Evolutionary conservation across 768 basidiomycete species (phyloP), one percentile per base, ranked within the genome.

Genomic region (Mycena polygramma): DNA sequence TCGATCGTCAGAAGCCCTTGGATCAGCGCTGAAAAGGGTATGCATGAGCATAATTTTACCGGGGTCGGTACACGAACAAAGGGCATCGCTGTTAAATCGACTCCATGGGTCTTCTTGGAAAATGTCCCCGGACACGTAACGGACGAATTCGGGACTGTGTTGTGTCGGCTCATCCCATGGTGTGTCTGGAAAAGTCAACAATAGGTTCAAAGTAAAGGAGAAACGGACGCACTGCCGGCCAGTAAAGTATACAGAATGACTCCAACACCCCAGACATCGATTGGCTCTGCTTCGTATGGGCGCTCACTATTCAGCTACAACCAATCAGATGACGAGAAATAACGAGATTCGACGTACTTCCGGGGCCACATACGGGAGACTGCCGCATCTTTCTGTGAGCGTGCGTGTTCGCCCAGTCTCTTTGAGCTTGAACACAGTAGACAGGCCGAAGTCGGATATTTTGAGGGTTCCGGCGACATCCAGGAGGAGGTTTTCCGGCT

Each of bases 241-340:
- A 99, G 84, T 54, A 99, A 83, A 0, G 97, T 94, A 78, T 94
- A 99, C 1, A 99, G 83, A 55, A 99, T 97, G 35, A 99, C 94
- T 0, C 98, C 98, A 49, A 94, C 89, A 0, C 96, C 96, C 98
- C 98, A 99, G 13, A 95, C 90, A 78, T 99, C 98, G 26, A 99
- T 89, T 0, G 98, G 96, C 68, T 98, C 95, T 2, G 96, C 98
- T 17, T 90, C 79, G 80, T 99, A 99, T 0, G 94, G 87, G 14
- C 78, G 83, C 4, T 89, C 84, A 4, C 82, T 82, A 43, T 90
- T 91, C 39, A 97, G 79, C 96, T 97, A 41, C 10, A 10, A 14
- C 41, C 10, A 48, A 64, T 37, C n/a, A n/a, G n/a, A n/a, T 48
- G 61, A 49, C n/a, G 43, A 39, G 9, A 26, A 19, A 20, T 17